Evolutionary conservation across 2,329 filamentous ascomycete species (phyloP).

Genomic region (Monilinia polystroma): DNA sequence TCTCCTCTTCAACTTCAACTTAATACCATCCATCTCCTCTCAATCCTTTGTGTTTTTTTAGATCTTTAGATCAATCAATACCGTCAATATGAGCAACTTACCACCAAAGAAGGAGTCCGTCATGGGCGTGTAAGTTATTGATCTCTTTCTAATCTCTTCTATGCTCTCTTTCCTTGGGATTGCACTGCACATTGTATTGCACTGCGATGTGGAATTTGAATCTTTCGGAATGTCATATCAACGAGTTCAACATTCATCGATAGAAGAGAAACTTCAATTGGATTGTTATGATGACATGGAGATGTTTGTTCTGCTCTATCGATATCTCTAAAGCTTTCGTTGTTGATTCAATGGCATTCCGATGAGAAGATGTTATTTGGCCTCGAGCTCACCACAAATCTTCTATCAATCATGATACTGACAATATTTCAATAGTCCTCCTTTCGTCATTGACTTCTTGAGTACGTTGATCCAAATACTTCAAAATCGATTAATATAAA

Average conservation of each 20-base stretch:
- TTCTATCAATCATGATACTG: slow-evolving; percentile 30
- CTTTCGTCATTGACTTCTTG: slow-evolving; percentile 97
- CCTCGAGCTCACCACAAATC: slow-evolving; percentile 22
- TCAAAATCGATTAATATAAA: slow-evolving; percentile 25
- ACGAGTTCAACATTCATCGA: background rate
- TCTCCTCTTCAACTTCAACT: slow-evolving; percentile 27
- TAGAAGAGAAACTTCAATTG: background rate
- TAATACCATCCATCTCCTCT: slow-evolving; percentile 59
- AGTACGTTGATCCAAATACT: slow-evolving; percentile 65
- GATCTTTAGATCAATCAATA: slow-evolving; percentile 43
- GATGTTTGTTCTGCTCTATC: slow-evolving; percentile 8
- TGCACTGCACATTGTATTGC: background rate
- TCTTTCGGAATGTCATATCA: background rate
- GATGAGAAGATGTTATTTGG: slow-evolving; percentile 27
- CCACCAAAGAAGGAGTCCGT: slow-evolving; percentile 55
- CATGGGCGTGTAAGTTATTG: slow-evolving; percentile 63
- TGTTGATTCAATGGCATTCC: slow-evolving; percentile 31
- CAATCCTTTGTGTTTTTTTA: slow-evolving; percentile 48
- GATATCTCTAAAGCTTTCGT: slow-evolving; percentile 26
- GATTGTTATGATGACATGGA: background rate
- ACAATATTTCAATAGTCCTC: slow-evolving; percentile 51
- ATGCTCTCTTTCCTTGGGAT: background rate
- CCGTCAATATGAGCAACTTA: slow-evolving; percentile 49
- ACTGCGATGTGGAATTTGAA: slow-evolving; percentile 32
- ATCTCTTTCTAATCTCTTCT: slow-evolving; percentile 20